Evolutionary conservation across 2,329 filamentous ascomycete genomes (phyloP).

Genomic region (Pseudofabraea citricarpa): DNA sequence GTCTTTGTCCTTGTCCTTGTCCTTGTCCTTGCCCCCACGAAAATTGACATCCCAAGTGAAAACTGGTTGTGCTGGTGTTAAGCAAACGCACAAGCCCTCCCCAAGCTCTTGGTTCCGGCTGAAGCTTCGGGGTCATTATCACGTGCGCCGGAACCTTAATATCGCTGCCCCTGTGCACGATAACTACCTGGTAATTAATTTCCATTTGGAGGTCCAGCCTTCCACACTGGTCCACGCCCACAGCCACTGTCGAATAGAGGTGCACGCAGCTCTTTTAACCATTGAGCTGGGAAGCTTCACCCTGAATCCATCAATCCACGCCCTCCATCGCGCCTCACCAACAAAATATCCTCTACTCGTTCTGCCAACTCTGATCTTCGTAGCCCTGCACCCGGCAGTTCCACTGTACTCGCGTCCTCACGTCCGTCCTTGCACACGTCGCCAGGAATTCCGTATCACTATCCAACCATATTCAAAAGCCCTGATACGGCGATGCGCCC

Average conservation of each 20-base stretch:
- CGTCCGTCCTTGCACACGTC: neutral
- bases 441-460: neutral
- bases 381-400: neutral
- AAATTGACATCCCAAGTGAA: too few species aligned
- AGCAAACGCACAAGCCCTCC: too few species aligned
- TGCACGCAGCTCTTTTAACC: too few species aligned
- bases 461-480: conserved; percentile 1
- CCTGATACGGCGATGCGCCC: conserved; percentile 20
- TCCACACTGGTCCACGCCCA: neutral
- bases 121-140: too few species aligned
- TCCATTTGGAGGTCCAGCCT: too few species aligned
- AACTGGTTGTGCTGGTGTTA: too few species aligned
- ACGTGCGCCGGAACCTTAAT: conserved; percentile 15
- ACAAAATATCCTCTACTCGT: neutral
- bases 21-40: too few species aligned
- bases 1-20: too few species aligned
- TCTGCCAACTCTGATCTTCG: neutral
- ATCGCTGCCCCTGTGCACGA: neutral
- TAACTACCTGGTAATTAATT: neutral
- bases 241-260: too few species aligned
- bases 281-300: conserved; percentile 1
- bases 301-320: neutral
- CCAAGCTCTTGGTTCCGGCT: too few species aligned
- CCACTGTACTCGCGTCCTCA: too few species aligned
- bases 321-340: neutral